These are phyloP conservation scores for Talaromyces nanjingensis DNA, from an alignment of 495 filamentous ascomycete genomes.

Conservation along the genomic window DNA sequence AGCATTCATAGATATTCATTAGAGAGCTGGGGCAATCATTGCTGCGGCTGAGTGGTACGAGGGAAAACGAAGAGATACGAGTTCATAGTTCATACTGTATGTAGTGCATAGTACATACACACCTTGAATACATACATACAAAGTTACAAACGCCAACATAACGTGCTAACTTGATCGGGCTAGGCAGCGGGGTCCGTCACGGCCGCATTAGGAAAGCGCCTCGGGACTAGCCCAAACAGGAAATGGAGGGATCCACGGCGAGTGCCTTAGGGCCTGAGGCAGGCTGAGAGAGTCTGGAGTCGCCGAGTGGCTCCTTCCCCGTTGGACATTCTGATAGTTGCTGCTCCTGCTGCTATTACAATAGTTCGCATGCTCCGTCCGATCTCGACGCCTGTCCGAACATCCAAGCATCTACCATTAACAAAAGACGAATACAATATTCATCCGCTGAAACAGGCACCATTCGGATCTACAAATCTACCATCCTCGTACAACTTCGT, in stretches of 20 bases:
- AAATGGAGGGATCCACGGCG: background rate
- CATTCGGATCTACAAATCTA: background rate
- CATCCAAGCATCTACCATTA: background rate
- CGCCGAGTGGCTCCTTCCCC: background rate
- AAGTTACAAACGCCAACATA: too few species aligned
- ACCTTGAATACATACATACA: too few species aligned
- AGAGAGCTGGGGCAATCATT: background rate
- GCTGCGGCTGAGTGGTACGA: background rate
- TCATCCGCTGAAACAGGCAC: background rate
- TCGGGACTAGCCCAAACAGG: background rate
- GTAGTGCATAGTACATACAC: too few species aligned
- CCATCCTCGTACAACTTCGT: background rate
- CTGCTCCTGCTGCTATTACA: background rate
- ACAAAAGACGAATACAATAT: background rate
- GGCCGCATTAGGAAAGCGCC: background rate
- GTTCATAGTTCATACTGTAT: background rate
- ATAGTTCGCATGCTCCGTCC: background rate
- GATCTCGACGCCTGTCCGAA: background rate
- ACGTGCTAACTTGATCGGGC: background rate
- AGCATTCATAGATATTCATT: background rate
- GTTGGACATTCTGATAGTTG: background rate
- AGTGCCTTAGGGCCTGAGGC: slow-evolving; percentile 4
- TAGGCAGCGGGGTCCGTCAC: background rate
- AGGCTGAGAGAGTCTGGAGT: background rate
- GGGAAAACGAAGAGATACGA: background rate